phyloP scores from a whole-genome alignment of 148 eudicot genomes.

The Heliamphora exappendiculata region DNA sequence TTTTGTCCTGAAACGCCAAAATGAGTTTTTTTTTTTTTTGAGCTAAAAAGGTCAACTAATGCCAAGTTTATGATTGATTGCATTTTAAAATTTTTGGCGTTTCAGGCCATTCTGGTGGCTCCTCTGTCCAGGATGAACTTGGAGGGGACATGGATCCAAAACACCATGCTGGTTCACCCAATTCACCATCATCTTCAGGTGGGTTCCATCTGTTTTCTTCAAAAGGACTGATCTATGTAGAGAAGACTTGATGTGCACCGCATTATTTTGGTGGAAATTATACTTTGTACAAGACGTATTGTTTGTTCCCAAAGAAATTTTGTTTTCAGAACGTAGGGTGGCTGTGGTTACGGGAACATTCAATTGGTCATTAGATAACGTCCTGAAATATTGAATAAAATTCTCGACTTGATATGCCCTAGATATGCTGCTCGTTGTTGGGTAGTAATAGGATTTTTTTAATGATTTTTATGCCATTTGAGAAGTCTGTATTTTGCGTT shows the following conservation, averaged over 20 bases:
- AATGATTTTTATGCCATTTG: constrained; percentile 20
- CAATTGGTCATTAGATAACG: constrained; percentile 59
- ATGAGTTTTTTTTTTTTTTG: too few relatives aligned
- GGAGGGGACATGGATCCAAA: constrained; percentile 63
- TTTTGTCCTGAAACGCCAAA: too few relatives aligned
- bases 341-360: constrained; percentile 81
- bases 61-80: background rate
- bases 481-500: constrained; percentile 26
- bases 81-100: constrained; percentile 9
- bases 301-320: constrained; percentile 51
- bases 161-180: constrained; percentile 54
- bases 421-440: constrained; percentile 9
- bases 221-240: constrained; percentile 93
- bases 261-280: constrained; percentile 64
- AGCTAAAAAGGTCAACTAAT: too few relatives aligned
- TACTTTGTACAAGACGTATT: constrained; percentile 70
- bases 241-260: constrained; percentile 78
- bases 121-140: constrained; percentile 61
- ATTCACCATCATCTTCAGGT: constrained; percentile 99
- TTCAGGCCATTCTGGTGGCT: constrained; percentile 79
- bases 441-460: constrained; percentile 11
- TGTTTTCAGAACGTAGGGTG: constrained; percentile 73
- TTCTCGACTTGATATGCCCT: constrained; percentile 56
- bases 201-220: constrained; percentile 96
- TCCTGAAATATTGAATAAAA: constrained; percentile 59